Base-by-base conservation (phyloP, 768 basidiomycete genomes). In the Leccinum obscurum region DNA sequence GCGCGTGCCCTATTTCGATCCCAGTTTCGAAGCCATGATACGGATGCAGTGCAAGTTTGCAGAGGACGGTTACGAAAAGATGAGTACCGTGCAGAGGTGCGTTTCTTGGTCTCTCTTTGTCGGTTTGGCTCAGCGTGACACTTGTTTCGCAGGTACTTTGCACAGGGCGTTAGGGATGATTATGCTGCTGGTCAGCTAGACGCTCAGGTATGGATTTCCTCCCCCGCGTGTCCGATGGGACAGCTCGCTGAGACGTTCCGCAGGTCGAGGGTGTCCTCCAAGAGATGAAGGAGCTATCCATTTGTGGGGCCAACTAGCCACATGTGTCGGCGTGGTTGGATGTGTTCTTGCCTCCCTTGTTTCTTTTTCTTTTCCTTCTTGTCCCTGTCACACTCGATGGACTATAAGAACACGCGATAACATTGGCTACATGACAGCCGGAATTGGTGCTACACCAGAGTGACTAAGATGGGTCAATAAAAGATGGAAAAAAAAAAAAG, bases 1-100 rank as follows among this genome's bases (percentile, higher is more conserved):
- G 20, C 92, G 97, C 41, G 91, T 99, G 26, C 97, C 97, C 0
- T 99, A 93, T 81, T 95, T 98, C 64, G 97, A 98, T 74, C 97
- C 97, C 5, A 95, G 92, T 66, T 98, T 98, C 72, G 97, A 98
- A 77, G 93, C 96, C 51, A 98, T 98, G 96, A 94, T 95, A 64
- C 85, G 97, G 32, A 92, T 97, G 86, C 97, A 99, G 70, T 86
- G 92, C 70, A 95, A 95, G 70, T 98, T 98, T 71, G 95, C 96
- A 0, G 93, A 98, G 74, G 96, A 99, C 67, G 95, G 96, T 0
- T 98, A 99, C 72, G 95, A 98, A 78, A 97, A 95, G 76, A 84
- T 98, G 54, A 90, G 94, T 54, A 88, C 93, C 50, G 95, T 98
- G 9, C 96, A 99, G 75, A 80, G 93, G 88, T 93, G 62, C 20